phyloP scores from a whole-genome alignment of 202 grass and related monocot species.

The Setaria italica region DNA sequence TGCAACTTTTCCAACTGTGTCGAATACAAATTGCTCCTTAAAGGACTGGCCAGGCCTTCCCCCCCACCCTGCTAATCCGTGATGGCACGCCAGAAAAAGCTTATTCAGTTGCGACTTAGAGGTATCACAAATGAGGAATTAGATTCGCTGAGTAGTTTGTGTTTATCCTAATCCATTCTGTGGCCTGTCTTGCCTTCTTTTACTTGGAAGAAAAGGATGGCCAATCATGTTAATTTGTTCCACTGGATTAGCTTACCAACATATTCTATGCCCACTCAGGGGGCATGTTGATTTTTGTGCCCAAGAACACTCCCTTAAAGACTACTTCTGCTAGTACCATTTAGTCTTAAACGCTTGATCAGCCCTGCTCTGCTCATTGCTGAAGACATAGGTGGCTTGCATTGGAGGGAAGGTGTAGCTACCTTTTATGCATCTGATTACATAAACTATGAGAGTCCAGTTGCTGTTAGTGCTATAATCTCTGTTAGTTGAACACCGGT shows the following conservation, averaged over 20 bases:
- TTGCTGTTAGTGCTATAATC: constrained; percentile 23
- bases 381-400: constrained; percentile 9
- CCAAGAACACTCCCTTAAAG: constrained; percentile 44
- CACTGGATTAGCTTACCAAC: constrained; percentile 51
- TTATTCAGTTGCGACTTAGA: constrained; percentile 51
- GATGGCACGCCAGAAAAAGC: constrained; percentile 1
- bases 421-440: background rate
- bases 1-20: constrained; percentile 46
- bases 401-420: constrained; percentile 26
- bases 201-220: constrained; percentile 33
- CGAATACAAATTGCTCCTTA: constrained; percentile 50
- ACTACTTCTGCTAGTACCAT: background rate
- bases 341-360: constrained; percentile 3
- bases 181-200: constrained; percentile 42
- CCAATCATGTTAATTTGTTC: constrained; percentile 48
- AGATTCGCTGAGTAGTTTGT: constrained; percentile 53
- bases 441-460: background rate
- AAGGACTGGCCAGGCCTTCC: constrained; percentile 22
- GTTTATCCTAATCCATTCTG: constrained; percentile 53
- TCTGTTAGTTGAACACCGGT: constrained; percentile 28
- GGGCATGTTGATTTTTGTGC: constrained; percentile 50
- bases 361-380: constrained; percentile 19
- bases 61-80: constrained; percentile 27
- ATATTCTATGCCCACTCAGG: constrained; percentile 59
- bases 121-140: constrained; percentile 49